Evolutionary conservation across 371 early-diverging fungal genomes (phyloP), one percentile per base, ranked within the genome.

Genomic region (Coemansia sp.): DNA sequence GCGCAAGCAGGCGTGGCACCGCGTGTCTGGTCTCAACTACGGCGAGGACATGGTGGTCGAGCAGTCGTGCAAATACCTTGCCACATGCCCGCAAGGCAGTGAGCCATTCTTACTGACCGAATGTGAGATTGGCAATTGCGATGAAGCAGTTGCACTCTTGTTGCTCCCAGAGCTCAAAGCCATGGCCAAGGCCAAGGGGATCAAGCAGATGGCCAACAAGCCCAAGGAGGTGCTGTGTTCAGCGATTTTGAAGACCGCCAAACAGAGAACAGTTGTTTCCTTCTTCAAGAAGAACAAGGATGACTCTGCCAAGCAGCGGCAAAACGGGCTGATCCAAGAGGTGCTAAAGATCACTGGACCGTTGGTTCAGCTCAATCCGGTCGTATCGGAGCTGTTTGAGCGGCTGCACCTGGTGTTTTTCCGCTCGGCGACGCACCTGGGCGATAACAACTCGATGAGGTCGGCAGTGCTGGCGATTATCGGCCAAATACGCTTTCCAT

Each of bases 401-500:
- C 76, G 76, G 4, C 40, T 75, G 16, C 76, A 75, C 41, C 12
- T 71, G 42, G 58, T 75, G 14, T 75, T 63, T 61, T 75, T 70
- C 63, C 70, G 76, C 43, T 43, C 59, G n/a, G 59, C 62, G 12
- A 48, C 60, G 20, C 58, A 55, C 12, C 7, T 60, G 35, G 64
- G 57, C 26, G 63, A 66, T 45, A 71, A 70, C 59, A 59, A 59
- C 34, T 43, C 81, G 42, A 83, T 88, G 66, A 56, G 79, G 2
- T 66, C 76, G 1, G 83, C 88, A 0, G 82, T 89, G 31, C 69
- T 88, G 3, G 82, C 85, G 11, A 77, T 74, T 7, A 81, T 84
- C 33, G 85, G 84, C 36, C 81, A 81, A 45, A 76, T 85, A 0
- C 77, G 70, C 26, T 90, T 83, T 43, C 88, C 90, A 9, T 35